phyloP scores from a whole-genome alignment of 306 rosid species.

The Gastrolobium bilobum region DNA sequence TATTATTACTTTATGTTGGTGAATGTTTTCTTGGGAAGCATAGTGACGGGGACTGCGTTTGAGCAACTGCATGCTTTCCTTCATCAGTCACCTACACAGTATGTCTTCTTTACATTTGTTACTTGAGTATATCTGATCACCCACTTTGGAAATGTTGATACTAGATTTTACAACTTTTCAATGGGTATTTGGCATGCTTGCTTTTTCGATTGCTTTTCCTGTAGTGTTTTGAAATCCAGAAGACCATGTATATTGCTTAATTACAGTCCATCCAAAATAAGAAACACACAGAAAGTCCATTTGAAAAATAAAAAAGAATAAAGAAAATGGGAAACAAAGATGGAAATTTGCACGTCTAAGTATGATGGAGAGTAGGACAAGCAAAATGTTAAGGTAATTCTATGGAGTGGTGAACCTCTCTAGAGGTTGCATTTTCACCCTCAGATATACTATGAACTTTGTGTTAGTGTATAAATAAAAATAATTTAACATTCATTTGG shows the following conservation, averaged over 20 bases:
- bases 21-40: constrained; percentile 98
- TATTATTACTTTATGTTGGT: constrained; percentile 95
- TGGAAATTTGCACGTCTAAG: neutral
- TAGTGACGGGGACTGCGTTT: constrained; percentile 95
- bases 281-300: neutral
- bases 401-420: neutral
- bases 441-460: neutral
- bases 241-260: constrained; percentile 9
- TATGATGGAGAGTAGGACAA: neutral
- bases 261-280: neutral
- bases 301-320: neutral
- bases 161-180: constrained; percentile 24
- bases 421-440: neutral
- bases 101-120: constrained; percentile 45
- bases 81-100: constrained; percentile 95
- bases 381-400: constrained; percentile 1
- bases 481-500: neutral
- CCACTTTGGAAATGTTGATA: constrained; percentile 4
- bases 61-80: constrained; percentile 91
- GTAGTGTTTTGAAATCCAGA: neutral
- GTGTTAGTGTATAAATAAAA: neutral
- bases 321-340: neutral
- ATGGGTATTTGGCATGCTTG: neutral
- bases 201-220: neutral
- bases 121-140: constrained; percentile 31